phyloP scores from a whole-genome alignment of 345 rosid genomes.

The Dovyalis caffra region DNA sequence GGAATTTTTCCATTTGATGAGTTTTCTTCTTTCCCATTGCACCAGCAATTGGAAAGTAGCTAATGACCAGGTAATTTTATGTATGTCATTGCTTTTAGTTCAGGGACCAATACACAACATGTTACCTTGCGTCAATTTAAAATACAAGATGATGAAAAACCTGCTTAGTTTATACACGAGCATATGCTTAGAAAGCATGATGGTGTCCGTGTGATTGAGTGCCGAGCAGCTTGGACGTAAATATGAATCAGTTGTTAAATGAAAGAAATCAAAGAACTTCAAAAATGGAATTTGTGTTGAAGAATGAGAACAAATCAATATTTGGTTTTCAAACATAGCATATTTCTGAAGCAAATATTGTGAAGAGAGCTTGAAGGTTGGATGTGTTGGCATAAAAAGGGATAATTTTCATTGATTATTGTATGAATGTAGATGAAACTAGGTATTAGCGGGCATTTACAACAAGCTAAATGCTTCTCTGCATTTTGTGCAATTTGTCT shows the following conservation, averaged over 20 bases:
- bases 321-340: not conserved
- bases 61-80: constrained; percentile 52
- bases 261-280: not conserved
- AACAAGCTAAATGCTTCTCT: not conserved
- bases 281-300: not conserved
- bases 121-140: not conserved
- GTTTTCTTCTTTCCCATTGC: constrained; percentile 78
- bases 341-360: not conserved
- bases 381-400: not conserved
- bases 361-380: not conserved
- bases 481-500: not conserved
- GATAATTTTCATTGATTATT: not conserved
- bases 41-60: constrained; percentile 66
- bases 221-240: not conserved
- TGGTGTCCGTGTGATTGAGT: not conserved
- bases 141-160: not conserved
- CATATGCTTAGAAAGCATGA: not conserved
- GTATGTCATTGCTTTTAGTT: not conserved
- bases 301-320: not conserved
- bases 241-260: not conserved
- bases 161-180: not conserved
- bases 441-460: not conserved
- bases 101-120: not conserved
- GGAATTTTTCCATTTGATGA: constrained; percentile 78
- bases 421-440: not conserved